Percentiles rank a stretch among this genome's conserved stretches.
These are phyloP conservation scores for Termitomyces sp. DNA, from an alignment of 768 basidiomycete species.

Conservation along the genomic window DNA sequence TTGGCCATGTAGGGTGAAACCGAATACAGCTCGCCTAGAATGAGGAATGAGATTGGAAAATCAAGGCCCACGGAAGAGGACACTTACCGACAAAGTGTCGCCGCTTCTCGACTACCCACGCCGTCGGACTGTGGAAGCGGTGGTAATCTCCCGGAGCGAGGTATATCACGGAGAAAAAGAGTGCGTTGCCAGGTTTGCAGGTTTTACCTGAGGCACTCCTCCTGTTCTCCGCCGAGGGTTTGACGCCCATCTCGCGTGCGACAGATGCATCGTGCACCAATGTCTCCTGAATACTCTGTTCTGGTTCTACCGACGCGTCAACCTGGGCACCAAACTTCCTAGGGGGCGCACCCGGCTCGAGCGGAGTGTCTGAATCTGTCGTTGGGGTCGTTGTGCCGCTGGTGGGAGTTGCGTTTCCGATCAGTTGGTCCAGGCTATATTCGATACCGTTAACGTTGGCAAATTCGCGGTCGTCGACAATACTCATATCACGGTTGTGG, in stretches of 20 bases:
- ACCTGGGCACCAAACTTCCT: conserved; percentile 62
- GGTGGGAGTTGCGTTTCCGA: conserved; percentile 40
- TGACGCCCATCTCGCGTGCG: conserved; percentile 65
- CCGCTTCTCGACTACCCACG: conserved; percentile 96
- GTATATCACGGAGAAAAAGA: conserved; percentile 95
- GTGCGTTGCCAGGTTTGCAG: conserved; percentile 69
- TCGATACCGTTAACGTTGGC: conserved; percentile 97
- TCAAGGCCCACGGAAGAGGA: conserved; percentile 3
- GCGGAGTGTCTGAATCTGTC: conserved; percentile 22
- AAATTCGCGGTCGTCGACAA: conserved; percentile 84
- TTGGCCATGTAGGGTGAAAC: conserved; percentile 96
- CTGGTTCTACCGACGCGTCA: conserved; percentile 67
- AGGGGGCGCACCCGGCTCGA: conserved; percentile 21
- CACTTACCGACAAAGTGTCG: conserved; percentile 84
- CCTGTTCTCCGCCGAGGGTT: conserved; percentile 24
- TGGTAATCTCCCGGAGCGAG: conserved; percentile 99
- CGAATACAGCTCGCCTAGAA: conserved; percentile 83
- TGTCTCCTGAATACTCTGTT: conserved; percentile 46
- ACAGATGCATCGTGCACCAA: conserved; percentile 67
- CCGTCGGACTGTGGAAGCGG: conserved; percentile 91
- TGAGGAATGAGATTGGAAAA: background rate
- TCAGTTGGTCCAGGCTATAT: conserved; percentile 87
- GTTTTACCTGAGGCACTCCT: conserved; percentile 36
- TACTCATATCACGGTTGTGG: conserved; percentile 45
- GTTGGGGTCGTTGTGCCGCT: conserved; percentile 31